Percentiles rank a stretch among this genome's conserved stretches.
phyloP scores from a whole-genome alignment of 2,329 filamentous ascomycete species.

The Zymoseptoria pseudotritici region DNA sequence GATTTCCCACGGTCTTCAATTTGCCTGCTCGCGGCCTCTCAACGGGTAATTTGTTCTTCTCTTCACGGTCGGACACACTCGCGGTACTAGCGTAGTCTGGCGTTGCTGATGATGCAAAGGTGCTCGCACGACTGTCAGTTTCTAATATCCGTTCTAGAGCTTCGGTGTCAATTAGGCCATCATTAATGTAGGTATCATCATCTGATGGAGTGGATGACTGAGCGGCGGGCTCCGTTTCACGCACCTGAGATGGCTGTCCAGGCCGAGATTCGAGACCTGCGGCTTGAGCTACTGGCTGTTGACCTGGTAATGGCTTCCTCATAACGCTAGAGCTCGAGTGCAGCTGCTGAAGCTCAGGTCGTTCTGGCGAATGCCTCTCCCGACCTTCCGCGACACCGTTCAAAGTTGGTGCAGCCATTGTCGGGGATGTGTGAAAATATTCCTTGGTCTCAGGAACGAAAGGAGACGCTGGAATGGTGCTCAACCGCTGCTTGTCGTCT shows the following conservation, averaged over 20 bases:
- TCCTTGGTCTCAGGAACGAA: constrained; percentile 31
- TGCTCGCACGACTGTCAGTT: constrained; percentile 19
- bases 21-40: constrained; percentile 71
- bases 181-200: constrained; percentile 16
- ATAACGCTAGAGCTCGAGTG: constrained; percentile 23
- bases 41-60: constrained; percentile 39
- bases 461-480: constrained; percentile 42
- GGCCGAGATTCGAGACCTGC: not conserved
- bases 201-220: constrained; percentile 18
- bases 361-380: constrained; percentile 13
- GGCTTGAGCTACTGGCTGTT: constrained; percentile 8
- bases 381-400: constrained; percentile 8
- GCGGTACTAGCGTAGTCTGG: constrained; percentile 71
- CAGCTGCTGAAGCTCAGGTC: constrained; percentile 19
- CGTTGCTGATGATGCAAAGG: constrained; percentile 42
- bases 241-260: constrained; percentile 16
- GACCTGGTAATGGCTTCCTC: constrained; percentile 23
- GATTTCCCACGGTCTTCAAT: constrained; percentile 65
- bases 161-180: constrained; percentile 37
- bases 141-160: constrained; percentile 34
- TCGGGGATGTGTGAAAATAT: constrained; percentile 21
- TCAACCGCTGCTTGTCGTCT: constrained; percentile 29
- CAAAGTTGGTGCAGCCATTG: constrained; percentile 11
- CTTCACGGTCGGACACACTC: constrained; percentile 36
- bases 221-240: constrained; percentile 10